These are phyloP conservation scores for Paraglomus brasilianum DNA, from an alignment of 192 early-diverging fungal genomes.

Conservation along the genomic window DNA sequence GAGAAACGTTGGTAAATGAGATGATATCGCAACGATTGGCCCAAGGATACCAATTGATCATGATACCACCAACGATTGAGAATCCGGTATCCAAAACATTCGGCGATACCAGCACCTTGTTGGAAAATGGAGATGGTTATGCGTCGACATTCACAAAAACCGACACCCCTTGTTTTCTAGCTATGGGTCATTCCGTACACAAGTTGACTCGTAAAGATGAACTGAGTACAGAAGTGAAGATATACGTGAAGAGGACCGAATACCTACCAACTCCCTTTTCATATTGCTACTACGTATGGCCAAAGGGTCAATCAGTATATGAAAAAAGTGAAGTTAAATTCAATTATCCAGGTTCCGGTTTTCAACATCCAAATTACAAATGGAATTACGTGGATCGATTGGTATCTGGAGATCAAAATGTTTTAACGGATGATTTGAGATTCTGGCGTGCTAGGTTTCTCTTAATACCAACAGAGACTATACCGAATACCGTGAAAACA, in stretches of 20 bases:
- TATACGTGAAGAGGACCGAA: constrained; percentile 69
- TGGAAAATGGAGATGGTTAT: background rate
- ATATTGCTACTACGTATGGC: constrained; percentile 87
- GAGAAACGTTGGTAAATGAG: constrained; percentile 69
- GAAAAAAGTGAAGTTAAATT: constrained; percentile 58
- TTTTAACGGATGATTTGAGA: constrained; percentile 70
- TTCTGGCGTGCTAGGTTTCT: constrained; percentile 92
- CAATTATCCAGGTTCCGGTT: constrained; percentile 55
- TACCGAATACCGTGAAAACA: constrained; percentile 50
- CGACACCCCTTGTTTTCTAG: constrained; percentile 64
- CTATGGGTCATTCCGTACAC: constrained; percentile 91
- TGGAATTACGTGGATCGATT: constrained; percentile 96
- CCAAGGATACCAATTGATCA: constrained; percentile 91
- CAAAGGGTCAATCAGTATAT: constrained; percentile 68
- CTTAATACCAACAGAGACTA: constrained; percentile 76
- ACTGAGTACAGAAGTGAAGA: constrained; percentile 79
- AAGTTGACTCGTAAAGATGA: constrained; percentile 59
- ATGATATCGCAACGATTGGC: constrained; percentile 85
- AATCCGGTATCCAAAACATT: constrained; percentile 22
- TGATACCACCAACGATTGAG: constrained; percentile 32
- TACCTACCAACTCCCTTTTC: constrained; percentile 58
- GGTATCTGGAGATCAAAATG: constrained; percentile 83
- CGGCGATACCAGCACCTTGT: constrained; percentile 6
- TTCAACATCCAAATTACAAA: constrained; percentile 63
- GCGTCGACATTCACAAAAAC: constrained; percentile 14